Evolutionary conservation across 1,139 yeast species (phyloP).

Genomic region (Scheffersomyces lignicola): DNA sequence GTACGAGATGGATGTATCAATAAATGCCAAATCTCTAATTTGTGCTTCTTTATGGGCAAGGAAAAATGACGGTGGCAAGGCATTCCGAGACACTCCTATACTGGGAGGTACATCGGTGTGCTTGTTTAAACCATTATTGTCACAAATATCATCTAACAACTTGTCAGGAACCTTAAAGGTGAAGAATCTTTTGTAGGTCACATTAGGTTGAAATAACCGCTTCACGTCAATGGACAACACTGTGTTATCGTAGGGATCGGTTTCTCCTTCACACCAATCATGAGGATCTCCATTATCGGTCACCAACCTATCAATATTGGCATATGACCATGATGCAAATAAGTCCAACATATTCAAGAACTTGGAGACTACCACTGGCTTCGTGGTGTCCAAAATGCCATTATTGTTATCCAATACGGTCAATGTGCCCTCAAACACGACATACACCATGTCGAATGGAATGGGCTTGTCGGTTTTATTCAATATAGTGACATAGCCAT

Average conservation of each 20-base stretch:
- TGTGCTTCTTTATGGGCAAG: conserved; percentile 20
- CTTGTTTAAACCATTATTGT: conserved; percentile 31
- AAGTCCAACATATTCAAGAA: conserved; percentile 47
- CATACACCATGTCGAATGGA: conserved; percentile 45
- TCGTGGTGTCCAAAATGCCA: conserved; percentile 30
- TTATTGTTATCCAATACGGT: conserved; percentile 27
- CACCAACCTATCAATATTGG: conserved; percentile 44
- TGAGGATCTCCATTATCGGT: conserved; percentile 51
- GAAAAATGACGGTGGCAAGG: conserved; percentile 22
- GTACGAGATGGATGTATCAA: conserved; percentile 40
- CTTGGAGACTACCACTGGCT: conserved; percentile 28
- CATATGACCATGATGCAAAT: conserved; percentile 49
- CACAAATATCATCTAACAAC: conserved; percentile 43
- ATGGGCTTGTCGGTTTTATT: conserved; percentile 30
- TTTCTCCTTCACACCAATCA: conserved; percentile 52
- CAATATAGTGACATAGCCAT: conserved; percentile 39
- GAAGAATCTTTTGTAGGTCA: conserved; percentile 43
- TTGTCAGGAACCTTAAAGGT: conserved; percentile 45
- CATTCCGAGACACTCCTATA: conserved; percentile 32
- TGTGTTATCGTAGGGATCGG: conserved; percentile 45
- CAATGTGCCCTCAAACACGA: conserved; percentile 37
- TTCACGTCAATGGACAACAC: conserved; percentile 38
- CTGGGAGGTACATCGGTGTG: conserved; percentile 44
- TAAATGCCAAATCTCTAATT: conserved; percentile 36
- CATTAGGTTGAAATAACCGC: conserved; percentile 37